A percentile compares a stretch with the other conserved stretches of the same genome.
Evolutionary conservation across 345 rosid species (phyloP).

Genomic region (Syzygium aqueum): DNA sequence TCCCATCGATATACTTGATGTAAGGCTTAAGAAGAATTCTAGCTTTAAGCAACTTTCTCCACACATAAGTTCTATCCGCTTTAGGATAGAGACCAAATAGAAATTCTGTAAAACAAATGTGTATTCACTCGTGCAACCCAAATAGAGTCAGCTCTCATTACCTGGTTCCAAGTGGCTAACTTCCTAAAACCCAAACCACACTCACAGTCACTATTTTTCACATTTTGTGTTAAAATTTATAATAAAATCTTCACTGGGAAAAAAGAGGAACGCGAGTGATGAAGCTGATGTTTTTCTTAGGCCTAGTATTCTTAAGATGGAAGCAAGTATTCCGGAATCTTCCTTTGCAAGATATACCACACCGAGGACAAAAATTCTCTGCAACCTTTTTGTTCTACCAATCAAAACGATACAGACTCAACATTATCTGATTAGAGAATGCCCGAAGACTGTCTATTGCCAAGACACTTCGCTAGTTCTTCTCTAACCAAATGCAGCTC

Average conservation of each 20-base stretch:
- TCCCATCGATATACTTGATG: background rate
- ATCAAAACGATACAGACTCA: background rate
- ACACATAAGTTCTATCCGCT: background rate
- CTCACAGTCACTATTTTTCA: no score
- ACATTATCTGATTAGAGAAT: background rate
- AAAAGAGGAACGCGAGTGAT: no score
- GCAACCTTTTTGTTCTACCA: background rate
- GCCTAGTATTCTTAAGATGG: background rate
- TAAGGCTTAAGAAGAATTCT: background rate
- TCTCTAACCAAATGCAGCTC: background rate
- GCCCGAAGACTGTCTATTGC: background rate
- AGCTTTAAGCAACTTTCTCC: background rate
- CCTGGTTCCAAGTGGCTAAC: background rate
- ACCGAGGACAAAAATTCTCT: background rate
- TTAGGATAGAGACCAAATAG: background rate
- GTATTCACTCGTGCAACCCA: background rate
- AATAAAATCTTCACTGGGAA: no score
- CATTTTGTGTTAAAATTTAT: no score
- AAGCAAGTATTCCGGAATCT: background rate
- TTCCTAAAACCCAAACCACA: background rate
- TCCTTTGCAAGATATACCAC: background rate
- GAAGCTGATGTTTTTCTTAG: no score
- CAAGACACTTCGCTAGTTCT: background rate
- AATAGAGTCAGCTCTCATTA: background rate
- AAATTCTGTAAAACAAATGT: background rate